Conservation (phyloP, 306 rosid genomes). For the Dryas drummondii region DNA sequence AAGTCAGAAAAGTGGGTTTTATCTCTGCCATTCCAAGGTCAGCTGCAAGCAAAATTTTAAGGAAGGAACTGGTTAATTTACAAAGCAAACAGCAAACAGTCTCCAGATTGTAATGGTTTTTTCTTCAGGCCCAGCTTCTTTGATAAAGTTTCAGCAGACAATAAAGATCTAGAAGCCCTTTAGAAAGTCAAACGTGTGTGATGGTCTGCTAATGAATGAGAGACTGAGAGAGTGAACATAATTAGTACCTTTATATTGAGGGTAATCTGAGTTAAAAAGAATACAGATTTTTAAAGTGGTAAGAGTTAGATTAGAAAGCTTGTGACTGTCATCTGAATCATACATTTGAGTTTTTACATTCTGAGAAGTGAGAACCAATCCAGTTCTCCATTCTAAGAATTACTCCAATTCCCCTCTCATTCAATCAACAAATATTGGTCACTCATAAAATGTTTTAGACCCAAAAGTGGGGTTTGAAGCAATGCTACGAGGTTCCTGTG, state of each 20-base stretch:
- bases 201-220: not conserved
- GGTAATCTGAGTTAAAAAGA: not conserved
- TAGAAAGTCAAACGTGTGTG: not conserved
- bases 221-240: not conserved
- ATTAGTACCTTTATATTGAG: not conserved
- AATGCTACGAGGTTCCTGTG: not conserved
- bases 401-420: too few species aligned
- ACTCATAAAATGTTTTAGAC: not conserved
- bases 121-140: not conserved
- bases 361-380: not conserved
- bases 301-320: not conserved
- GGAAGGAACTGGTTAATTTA: conserved; percentile 68
- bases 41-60: conserved; percentile 83
- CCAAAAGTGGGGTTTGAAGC: not conserved
- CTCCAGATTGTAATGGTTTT: conserved; percentile 53
- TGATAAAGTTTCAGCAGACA: not conserved
- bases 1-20: conserved; percentile 69
- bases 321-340: not conserved
- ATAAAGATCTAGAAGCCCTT: not conserved
- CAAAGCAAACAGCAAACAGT: conserved; percentile 40
- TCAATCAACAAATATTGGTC: not conserved
- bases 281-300: not conserved
- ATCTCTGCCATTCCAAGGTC: conserved; percentile 71
- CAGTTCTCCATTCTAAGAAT: not conserved
- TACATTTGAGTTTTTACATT: not conserved